Base-by-base conservation (phyloP, 208 protist genomes). In the Novymonas esmeraldas region DNA sequence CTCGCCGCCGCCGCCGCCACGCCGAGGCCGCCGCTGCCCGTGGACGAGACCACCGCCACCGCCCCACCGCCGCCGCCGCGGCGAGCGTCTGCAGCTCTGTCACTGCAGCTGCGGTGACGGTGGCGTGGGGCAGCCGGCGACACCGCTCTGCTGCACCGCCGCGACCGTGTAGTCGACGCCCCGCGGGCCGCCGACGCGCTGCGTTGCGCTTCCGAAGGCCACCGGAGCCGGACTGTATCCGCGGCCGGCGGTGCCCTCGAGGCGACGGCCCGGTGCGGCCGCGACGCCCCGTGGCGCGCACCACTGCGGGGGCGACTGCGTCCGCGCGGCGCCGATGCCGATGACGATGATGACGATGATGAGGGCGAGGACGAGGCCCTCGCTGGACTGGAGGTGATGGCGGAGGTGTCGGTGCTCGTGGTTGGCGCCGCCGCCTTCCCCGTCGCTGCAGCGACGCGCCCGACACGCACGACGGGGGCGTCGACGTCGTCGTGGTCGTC, bases 341-440 rank as follows among this genome's bases (percentile, higher is more conserved):
- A 10, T 48, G 54, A 39, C 34, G 20, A n/a, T 41, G 56, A 7
- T 38, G 45, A 28, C 29, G 65, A 73, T 1, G 62, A 59, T 1
- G 46, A 34, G 0, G 48, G 51, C 5, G 70, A 70, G 26, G 62
- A 65, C 14, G 70, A 59, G 26, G 52, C 26, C 38, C 51, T 70
- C 31, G 70, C 64, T n/a, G 70, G 56, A 28, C 55, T 65, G 26
- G 46, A 56, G 36, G 55, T 70, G 31, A 70, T n/a, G 7, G 48
- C 70, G 6, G 70, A 76, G 46, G 62, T 70, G 36, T 76, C 70
- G 6, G 63, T 70, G 49, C 70, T 76, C 33, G 59, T 64, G 10
- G 22, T 28, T 22, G n/a, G 31, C 51, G 22, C 41, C n/a, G 51
- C 29, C 51, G n/a, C 31, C 26, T 38, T 28, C 28, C 22, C 31